Percentiles rank a stretch among this genome's conserved stretches.
phyloP scores from a whole-genome alignment of 129 eudicot genomes.

The Flaveria robusta region DNA sequence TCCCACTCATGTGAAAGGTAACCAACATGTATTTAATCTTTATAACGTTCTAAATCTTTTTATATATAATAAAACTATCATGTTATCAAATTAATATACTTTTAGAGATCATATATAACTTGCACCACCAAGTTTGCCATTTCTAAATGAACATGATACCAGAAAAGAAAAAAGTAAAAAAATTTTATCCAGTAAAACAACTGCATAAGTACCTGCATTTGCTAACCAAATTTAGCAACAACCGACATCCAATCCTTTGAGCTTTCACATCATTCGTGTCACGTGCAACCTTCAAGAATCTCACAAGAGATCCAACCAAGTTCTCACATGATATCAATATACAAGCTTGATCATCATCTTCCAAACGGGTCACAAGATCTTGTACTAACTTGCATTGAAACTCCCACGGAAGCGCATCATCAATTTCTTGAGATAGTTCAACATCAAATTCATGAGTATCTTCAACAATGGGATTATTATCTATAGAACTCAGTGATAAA shows the following conservation, averaged over 20 bases:
- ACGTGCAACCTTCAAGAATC: conserved; percentile 61
- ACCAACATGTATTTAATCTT: too few relatives aligned
- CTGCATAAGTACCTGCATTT: conserved; percentile 58
- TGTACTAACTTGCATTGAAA: conserved; percentile 57
- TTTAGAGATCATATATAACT: neutral
- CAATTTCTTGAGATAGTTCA: conserved; percentile 43
- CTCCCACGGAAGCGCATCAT: conserved; percentile 69
- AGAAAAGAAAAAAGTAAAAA: neutral
- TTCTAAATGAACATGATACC: neutral
- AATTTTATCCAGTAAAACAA: neutral
- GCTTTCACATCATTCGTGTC: conserved; percentile 55
- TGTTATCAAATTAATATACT: neutral
- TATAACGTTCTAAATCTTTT: too few relatives aligned
- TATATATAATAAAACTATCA: too few relatives aligned
- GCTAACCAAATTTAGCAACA: conserved; percentile 50
- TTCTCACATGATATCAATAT: conserved; percentile 37
- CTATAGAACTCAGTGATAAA: conserved; percentile 56
- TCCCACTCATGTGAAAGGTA: too few relatives aligned
- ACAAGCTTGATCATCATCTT: conserved; percentile 41
- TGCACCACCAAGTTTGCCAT: too few relatives aligned
- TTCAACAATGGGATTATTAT: conserved; percentile 36
- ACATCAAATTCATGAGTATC: conserved; percentile 33
- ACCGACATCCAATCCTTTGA: conserved; percentile 56
- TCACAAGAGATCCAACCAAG: conserved; percentile 48
- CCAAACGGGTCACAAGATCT: conserved; percentile 47